phyloP scores from a whole-genome alignment of 2,329 filamentous ascomycete genomes.

The Leptosphaerulina australis region DNA sequence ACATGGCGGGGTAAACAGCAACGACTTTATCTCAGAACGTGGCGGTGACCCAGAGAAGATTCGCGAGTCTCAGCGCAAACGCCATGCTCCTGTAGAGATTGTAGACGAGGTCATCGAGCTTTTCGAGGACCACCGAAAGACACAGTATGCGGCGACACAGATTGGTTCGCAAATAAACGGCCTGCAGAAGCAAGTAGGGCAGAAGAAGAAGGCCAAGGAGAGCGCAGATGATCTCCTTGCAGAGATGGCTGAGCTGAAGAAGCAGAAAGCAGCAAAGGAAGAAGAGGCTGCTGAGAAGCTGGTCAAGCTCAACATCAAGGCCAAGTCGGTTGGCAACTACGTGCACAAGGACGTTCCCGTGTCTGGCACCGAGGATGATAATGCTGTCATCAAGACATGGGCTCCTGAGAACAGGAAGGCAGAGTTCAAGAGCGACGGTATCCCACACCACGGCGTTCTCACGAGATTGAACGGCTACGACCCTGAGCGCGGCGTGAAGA shows the following conservation, averaged over 20 bases:
- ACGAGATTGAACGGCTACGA: constrained; percentile 89
- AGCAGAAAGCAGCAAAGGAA: constrained; percentile 80
- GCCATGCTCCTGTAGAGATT: constrained; percentile 77
- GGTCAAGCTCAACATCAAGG: constrained; percentile 72
- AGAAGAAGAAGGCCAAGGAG: constrained; percentile 91
- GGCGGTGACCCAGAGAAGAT: constrained; percentile 92
- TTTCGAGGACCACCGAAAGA: constrained; percentile 83
- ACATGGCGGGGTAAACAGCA: constrained; percentile 43
- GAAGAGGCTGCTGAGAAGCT: constrained; percentile 79
- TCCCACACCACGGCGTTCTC: constrained; percentile 95
- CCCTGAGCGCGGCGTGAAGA: constrained; percentile 77
- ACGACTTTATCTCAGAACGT: constrained; percentile 70
- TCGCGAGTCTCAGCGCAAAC: constrained; percentile 84
- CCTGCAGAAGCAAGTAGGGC: constrained; percentile 85
- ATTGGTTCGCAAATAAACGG: constrained; percentile 85
- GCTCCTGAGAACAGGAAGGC: constrained; percentile 74
- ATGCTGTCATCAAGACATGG: constrained; percentile 78
- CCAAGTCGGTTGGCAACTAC: constrained; percentile 85
- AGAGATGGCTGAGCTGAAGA: constrained; percentile 77
- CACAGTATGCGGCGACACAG: constrained; percentile 79
- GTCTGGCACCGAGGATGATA: constrained; percentile 87
- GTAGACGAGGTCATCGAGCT: constrained; percentile 90
- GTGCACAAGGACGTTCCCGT: constrained; percentile 88
- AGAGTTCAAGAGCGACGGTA: constrained; percentile 77
- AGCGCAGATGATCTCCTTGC: constrained; percentile 79